Percentiles rank a stretch among this genome's conserved stretches.
phyloP scores from a whole-genome alignment of 2,329 filamentous ascomycete species.

The Diaporthe amygdali region DNA sequence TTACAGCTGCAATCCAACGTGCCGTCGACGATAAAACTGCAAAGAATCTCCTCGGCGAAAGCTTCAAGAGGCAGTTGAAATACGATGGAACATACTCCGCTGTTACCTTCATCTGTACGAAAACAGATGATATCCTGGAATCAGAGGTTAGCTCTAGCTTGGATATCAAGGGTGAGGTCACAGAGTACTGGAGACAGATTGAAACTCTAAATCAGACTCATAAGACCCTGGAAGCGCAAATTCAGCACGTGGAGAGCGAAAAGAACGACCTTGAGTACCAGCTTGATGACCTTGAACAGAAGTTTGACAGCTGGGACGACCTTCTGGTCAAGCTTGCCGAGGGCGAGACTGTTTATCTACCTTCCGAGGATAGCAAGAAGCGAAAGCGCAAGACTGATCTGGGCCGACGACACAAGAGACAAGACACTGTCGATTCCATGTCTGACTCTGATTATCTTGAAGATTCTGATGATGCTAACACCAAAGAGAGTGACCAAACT shows the following conservation, averaged over 20 bases:
- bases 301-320: background rate
- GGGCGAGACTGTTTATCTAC: background rate
- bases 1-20: constrained; percentile 65
- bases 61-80: constrained; percentile 63
- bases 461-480: background rate
- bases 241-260: constrained; percentile 19
- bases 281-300: background rate
- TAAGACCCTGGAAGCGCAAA: constrained; percentile 30
- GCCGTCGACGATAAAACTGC: constrained; percentile 66
- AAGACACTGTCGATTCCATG: background rate
- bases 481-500: background rate
- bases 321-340: background rate
- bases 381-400: background rate
- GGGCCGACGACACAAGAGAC: background rate
- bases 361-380: background rate
- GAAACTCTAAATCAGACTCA: constrained; percentile 17
- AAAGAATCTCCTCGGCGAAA: constrained; percentile 58
- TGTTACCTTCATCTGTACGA: constrained; percentile 67
- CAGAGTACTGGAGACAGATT: background rate
- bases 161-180: background rate
- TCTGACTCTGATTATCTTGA: background rate
- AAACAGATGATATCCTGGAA: constrained; percentile 63
- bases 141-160: constrained; percentile 43
- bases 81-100: constrained; percentile 59
- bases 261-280: background rate